phyloP scores from a whole-genome alignment of 305 asterid genomes.

The Stenogyne calaminthoides region DNA sequence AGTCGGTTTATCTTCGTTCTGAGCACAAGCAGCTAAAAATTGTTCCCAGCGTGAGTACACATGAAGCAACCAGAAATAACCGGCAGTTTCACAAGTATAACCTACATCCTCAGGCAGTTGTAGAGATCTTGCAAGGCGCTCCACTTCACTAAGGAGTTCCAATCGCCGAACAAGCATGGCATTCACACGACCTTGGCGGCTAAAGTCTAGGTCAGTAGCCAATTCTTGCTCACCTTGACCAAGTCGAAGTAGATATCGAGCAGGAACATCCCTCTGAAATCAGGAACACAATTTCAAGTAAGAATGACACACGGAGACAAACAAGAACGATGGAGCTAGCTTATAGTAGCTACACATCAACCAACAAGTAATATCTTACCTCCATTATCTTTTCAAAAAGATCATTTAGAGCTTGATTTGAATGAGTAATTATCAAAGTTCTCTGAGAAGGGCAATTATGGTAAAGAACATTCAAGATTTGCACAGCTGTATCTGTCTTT shows the following conservation, averaged over 20 bases:
- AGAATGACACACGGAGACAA: slow-evolving; percentile 13
- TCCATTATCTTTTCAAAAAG: slow-evolving; percentile 99
- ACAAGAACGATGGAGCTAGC: not conserved
- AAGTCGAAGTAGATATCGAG: slow-evolving; percentile 96
- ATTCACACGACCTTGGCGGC: slow-evolving; percentile 99
- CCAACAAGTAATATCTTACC: slow-evolving; percentile 41
- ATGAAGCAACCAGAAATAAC: slow-evolving; percentile 95
- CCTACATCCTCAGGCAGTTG: slow-evolving; percentile 95
- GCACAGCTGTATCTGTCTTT: slow-evolving; percentile 98
- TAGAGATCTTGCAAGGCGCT: slow-evolving; percentile 90
- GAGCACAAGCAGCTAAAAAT: slow-evolving; percentile 77
- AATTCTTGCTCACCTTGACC: slow-evolving; percentile 99
- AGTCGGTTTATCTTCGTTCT: slow-evolving; percentile 67
- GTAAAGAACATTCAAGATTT: slow-evolving; percentile 89
- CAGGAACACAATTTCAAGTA: slow-evolving; percentile 22
- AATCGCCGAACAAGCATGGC: slow-evolving; percentile 96
- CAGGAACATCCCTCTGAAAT: slow-evolving; percentile 94
- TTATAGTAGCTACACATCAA: not conserved
- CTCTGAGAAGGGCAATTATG: slow-evolving; percentile 99
- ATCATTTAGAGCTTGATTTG: slow-evolving; percentile 97
- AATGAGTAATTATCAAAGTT: slow-evolving; percentile 95
- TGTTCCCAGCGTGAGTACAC: slow-evolving; percentile 98
- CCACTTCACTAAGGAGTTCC: slow-evolving; percentile 95
- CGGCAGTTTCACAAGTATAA: slow-evolving; percentile 98
- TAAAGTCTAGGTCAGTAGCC: slow-evolving; percentile 97